phyloP scores from a whole-genome alignment of 257 asterid species.

The Perilla frutescens region DNA sequence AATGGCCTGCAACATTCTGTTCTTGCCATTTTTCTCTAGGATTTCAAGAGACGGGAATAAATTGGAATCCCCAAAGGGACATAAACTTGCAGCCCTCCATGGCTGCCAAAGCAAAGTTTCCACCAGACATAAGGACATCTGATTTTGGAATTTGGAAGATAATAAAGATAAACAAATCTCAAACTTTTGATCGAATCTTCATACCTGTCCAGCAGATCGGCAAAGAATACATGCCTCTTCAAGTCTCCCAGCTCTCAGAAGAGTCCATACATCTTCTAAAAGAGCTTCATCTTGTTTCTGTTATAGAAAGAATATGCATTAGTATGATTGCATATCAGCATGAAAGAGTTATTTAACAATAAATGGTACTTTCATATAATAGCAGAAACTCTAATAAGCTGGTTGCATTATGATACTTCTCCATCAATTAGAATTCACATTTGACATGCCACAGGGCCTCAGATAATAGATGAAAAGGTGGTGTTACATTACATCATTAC shows the following conservation, averaged over 20 bases:
- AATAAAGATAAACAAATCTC: conserved; percentile 31
- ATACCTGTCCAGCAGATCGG: conserved; percentile 96
- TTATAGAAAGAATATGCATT: conserved; percentile 24
- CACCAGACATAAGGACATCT: conserved; percentile 33
- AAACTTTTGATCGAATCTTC: conserved; percentile 34
- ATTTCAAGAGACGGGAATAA: conserved; percentile 82
- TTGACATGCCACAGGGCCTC: not conserved
- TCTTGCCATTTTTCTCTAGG: conserved; percentile 80
- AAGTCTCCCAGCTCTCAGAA: conserved; percentile 89
- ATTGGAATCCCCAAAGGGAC: conserved; percentile 75
- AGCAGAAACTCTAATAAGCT: conserved; percentile 27
- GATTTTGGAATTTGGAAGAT: conserved; percentile 14
- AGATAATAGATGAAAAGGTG: not conserved
- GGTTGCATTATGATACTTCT: not conserved
- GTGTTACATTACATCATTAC: not conserved
- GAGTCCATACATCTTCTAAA: conserved; percentile 95
- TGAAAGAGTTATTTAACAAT: conserved; percentile 24
- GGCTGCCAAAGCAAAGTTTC: conserved; percentile 64
- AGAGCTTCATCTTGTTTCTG: conserved; percentile 99
- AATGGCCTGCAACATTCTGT: conserved; percentile 82
- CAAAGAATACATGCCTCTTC: conserved; percentile 94
- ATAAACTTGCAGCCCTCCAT: conserved; percentile 98
- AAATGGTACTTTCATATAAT: conserved; percentile 12
- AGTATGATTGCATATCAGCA: conserved; percentile 19
- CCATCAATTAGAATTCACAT: conserved; percentile 1